These are phyloP conservation scores for Fraxinus albicans DNA, from an alignment of 305 asterid genomes.

Conservation along the genomic window DNA sequence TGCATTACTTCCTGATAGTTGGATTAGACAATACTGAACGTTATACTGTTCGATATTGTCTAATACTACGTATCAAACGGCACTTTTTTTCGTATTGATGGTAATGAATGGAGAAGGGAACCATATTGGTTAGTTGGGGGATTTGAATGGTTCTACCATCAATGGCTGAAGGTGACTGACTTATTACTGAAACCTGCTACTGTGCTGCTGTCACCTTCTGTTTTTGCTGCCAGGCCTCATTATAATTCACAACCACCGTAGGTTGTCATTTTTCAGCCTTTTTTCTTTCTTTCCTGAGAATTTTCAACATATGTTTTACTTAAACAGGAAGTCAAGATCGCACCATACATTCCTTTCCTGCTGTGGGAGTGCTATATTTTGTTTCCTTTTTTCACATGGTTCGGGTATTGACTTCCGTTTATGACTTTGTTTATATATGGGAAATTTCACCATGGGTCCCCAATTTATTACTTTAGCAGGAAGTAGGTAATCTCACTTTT, in stretches of 20 bases:
- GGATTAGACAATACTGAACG: background rate
- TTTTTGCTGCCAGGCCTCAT: conserved; percentile 33
- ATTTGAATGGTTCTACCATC: conserved; percentile 49
- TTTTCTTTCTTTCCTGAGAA: background rate
- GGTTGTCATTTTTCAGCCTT: conserved; percentile 3
- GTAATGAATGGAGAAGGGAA: conserved; percentile 26
- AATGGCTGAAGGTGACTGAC: conserved; percentile 45
- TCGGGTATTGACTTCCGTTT: conserved; percentile 96
- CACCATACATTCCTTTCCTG: conserved; percentile 54
- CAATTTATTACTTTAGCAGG: background rate
- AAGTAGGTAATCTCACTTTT: background rate
- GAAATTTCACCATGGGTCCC: background rate
- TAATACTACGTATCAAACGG: background rate
- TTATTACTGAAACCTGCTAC: conserved; percentile 28
- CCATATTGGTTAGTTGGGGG: conserved; percentile 49
- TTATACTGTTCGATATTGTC: background rate
- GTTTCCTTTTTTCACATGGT: conserved; percentile 44
- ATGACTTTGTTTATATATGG: conserved; percentile 14
- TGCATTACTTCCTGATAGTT: conserved; percentile 33
- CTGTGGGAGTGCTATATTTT: conserved; percentile 19
- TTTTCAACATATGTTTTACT: conserved; percentile 17
- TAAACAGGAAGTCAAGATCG: conserved; percentile 87
- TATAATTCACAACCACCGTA: conserved; percentile 39
- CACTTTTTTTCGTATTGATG: conserved; percentile 11
- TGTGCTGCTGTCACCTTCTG: conserved; percentile 29